Conservation (phyloP, 441 rosid genomes). For the Macaranga tanarius region DNA sequence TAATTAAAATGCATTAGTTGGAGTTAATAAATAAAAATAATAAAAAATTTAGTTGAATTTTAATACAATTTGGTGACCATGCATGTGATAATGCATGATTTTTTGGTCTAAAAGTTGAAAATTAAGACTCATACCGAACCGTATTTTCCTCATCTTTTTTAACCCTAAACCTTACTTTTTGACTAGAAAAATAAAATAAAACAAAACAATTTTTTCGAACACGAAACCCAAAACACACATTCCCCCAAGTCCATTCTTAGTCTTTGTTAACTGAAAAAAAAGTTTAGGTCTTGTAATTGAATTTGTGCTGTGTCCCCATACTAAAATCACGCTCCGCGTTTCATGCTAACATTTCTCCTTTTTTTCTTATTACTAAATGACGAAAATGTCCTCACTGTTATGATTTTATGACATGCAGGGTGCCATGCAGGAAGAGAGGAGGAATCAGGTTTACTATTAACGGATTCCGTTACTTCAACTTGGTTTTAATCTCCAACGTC, state of each 20-base stretch:
- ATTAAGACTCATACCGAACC: background rate
- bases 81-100: background rate
- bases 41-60: too few species aligned
- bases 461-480: constrained; percentile 76
- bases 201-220: background rate
- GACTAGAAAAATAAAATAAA: background rate
- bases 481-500: constrained; percentile 65
- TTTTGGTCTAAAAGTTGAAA: background rate
- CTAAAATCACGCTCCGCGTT: constrained; percentile 27
- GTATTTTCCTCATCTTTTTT: background rate
- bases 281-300: background rate
- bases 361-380: background rate
- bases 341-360: background rate
- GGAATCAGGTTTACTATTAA: constrained; percentile 70
- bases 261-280: background rate
- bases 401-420: constrained; percentile 31
- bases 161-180: background rate
- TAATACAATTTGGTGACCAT: background rate
- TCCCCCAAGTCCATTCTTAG: background rate
- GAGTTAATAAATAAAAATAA: too few species aligned
- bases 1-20: too few species aligned
- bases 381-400: constrained; percentile 12
- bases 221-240: background rate
- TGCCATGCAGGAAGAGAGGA: constrained; percentile 66
- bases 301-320: background rate